These are phyloP conservation scores for Cryptococcus sp. DNA, from an alignment of 1,284 basidiomycete genomes.

Conservation along the genomic window DNA sequence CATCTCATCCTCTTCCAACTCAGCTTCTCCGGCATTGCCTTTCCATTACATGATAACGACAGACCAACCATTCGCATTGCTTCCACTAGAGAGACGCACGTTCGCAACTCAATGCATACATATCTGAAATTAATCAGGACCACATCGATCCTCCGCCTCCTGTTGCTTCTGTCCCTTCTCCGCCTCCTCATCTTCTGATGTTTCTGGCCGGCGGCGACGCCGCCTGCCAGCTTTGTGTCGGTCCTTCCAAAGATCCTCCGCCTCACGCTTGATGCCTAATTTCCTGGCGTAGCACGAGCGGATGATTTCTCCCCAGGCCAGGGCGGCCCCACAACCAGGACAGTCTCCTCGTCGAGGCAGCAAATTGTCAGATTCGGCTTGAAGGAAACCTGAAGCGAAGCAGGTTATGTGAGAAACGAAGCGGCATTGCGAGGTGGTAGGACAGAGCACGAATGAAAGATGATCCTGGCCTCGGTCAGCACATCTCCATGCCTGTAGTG, in stretches of 20 bases:
- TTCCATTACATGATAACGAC: neutral
- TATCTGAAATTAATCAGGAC: neutral
- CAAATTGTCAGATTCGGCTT: conserved; percentile 33
- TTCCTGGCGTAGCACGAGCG: conserved; percentile 66
- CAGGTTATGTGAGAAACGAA: conserved; percentile 68
- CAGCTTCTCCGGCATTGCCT: conserved; percentile 10
- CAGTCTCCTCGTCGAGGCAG: conserved; percentile 68
- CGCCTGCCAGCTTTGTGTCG: conserved; percentile 8
- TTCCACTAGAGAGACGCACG: no score
- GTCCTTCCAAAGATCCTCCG: conserved; percentile 14
- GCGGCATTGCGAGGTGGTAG: conserved; percentile 48
- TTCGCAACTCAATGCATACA: no score
- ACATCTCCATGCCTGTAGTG: neutral
- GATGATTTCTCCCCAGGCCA: conserved; percentile 73
- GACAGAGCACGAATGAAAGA: conserved; percentile 60
- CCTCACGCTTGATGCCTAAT: conserved; percentile 32
- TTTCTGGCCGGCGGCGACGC: neutral
- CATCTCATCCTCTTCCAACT: neutral
- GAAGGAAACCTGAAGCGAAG: conserved; percentile 64
- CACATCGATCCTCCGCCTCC: conserved; percentile 2
- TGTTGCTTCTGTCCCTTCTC: no score
- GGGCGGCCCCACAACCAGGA: conserved; percentile 59
- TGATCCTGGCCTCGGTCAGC: conserved; percentile 57
- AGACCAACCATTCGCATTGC: no score
- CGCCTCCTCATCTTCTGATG: no score